A percentile compares a stretch with the other conserved stretches of the same genome.
Evolutionary conservation across 371 early-diverging fungal species (phyloP).

Genomic region (Thermomucor indicae-seudaticae): DNA sequence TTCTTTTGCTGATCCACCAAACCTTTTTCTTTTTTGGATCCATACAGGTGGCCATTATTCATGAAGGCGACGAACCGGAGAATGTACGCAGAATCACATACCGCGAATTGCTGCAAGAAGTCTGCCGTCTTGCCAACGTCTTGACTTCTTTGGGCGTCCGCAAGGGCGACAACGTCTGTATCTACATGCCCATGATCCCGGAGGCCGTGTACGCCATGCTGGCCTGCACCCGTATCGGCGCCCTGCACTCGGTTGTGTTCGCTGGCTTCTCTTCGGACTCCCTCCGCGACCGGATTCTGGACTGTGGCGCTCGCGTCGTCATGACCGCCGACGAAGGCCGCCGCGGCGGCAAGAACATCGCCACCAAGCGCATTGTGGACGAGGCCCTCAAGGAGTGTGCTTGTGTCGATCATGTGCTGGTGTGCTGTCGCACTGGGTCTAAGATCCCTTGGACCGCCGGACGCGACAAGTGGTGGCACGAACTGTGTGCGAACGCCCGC

Average conservation of each 20-base stretch:
- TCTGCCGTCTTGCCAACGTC: conserved; percentile 80
- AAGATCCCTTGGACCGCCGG: conserved; percentile 64
- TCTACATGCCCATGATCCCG: conserved; percentile 98
- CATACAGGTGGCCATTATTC: conserved; percentile 84
- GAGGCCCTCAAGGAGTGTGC: conserved; percentile 68
- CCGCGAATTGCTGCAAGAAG: conserved; percentile 75
- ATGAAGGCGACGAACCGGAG: conserved; percentile 88
- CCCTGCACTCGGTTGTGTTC: conserved; percentile 91
- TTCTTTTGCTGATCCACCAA: conserved; percentile 1
- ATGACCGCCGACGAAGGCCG: conserved; percentile 86
- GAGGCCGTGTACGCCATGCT: conserved; percentile 89
- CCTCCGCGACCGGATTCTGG: conserved; percentile 78
- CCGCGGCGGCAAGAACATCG: conserved; percentile 89
- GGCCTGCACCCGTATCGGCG: conserved; percentile 94
- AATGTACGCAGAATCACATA: conserved; percentile 75
- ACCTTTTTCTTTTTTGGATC: too few species aligned
- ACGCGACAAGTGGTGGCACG: conserved; percentile 90
- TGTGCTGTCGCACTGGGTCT: conserved; percentile 82
- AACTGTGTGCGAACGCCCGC: conserved; percentile 68
- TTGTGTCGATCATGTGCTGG: conserved; percentile 77
- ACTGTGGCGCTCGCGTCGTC: conserved; percentile 74
- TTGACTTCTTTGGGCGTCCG: conserved; percentile 74
- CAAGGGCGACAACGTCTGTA: conserved; percentile 91
- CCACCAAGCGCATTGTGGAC: conserved; percentile 90
- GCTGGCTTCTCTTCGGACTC: conserved; percentile 92